Evolutionary conservation across 139 green algal genomes (phyloP), one percentile per base, ranked within the genome.

Genomic region (Ulvella scutata): DNA sequence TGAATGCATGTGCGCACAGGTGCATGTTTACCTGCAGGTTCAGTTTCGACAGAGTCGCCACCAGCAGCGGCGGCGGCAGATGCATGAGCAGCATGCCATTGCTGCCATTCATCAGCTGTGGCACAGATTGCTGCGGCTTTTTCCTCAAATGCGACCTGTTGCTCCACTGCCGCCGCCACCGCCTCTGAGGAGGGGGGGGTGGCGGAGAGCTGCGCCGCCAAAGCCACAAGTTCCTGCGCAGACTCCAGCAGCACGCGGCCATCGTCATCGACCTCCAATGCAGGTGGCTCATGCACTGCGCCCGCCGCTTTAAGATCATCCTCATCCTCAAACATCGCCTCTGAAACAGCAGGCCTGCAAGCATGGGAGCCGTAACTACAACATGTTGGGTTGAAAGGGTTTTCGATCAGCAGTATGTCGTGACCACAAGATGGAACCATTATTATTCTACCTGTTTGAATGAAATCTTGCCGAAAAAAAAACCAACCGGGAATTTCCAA

Each of bases 41-140:
- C 51, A 26, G 51, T n/a, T n/a, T n/a, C 51, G 9, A 26, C 51
- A 36, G 51, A n/a, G 51, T 6, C 51, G 51, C 9, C 51, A 40
- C 26, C 31, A 60, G 29, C 74, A 59, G 43, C 44, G 21, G 36
- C 34, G n/a, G 75, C 76, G 40, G 43, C 72, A 9, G 39, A 61
- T 17, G 60, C 38, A n/a, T 77, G 43, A 13, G 17, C 61, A n/a
- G 28, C 17, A 4, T 76, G 35, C 7, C 76, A 51, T 36, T 43
- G 51, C 10, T 28, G 39, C 36, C 67, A 62, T 3, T 26, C 34
- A 20, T 3, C n/a, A 28, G 29, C 73, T 7, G 17, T 38, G 67
- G 33, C 31, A 62, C 72, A 61, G 43, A 80, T 77, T 2, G 62
- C 72, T 26, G 75, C 43, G 3, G 43, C 67, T 37, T 77, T 43